phyloP scores from a whole-genome alignment of 768 basidiomycete species.

The Pisolithus tinctorius region DNA sequence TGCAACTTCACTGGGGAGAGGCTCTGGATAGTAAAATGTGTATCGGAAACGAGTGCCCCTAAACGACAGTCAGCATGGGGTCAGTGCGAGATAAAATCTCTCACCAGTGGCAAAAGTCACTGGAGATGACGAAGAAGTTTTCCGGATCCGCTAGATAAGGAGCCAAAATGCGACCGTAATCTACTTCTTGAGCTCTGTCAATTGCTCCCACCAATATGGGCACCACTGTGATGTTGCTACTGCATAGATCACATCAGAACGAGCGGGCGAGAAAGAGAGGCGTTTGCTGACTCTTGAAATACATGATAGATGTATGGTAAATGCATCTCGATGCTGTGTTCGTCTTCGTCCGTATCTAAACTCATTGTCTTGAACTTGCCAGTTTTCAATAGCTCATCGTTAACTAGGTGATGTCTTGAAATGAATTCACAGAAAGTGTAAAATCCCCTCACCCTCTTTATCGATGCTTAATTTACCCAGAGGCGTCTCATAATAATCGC shows the following conservation, averaged over 20 bases:
- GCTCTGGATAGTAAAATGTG: slow-evolving; percentile 77
- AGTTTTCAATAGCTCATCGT: slow-evolving; percentile 55
- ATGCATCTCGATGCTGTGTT: slow-evolving; percentile 98
- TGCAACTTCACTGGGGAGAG: slow-evolving; percentile 39
- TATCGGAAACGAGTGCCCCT: slow-evolving; percentile 87
- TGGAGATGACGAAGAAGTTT: slow-evolving; percentile 87
- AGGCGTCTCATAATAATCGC: slow-evolving; percentile 75
- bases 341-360: slow-evolving; percentile 72
- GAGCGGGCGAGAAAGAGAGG: slow-evolving; percentile 1
- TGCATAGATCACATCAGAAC: slow-evolving; percentile 20
- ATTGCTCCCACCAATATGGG: slow-evolving; percentile 89
- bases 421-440: not conserved
- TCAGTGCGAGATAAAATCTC: slow-evolving; percentile 11
- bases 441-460: slow-evolving; percentile 52
- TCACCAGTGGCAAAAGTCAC: slow-evolving; percentile 98
- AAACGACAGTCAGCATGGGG: slow-evolving; percentile 1
- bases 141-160: slow-evolving; percentile 72
- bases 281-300: slow-evolving; percentile 60
- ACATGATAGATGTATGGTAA: slow-evolving; percentile 84
- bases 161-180: slow-evolving; percentile 66
- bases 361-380: slow-evolving; percentile 68
- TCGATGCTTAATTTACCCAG: slow-evolving; percentile 80
- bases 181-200: slow-evolving; percentile 47
- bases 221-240: slow-evolving; percentile 72
- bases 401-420: slow-evolving; percentile 39